phyloP scores from a whole-genome alignment of 129 eudicot species.

The Lactuca sativa region DNA sequence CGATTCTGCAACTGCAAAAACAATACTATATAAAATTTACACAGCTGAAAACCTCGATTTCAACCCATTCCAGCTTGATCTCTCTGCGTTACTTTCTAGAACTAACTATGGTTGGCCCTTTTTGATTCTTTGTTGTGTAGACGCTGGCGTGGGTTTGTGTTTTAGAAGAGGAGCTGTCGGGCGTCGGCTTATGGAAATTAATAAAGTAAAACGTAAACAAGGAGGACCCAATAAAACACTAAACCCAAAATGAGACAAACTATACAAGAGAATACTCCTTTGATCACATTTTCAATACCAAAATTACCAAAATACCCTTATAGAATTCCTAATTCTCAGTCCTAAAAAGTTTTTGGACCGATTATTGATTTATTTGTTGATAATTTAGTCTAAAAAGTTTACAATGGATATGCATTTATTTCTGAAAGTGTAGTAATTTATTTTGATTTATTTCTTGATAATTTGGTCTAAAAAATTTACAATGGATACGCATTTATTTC shows the following conservation, averaged over 20 bases:
- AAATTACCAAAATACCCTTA: constrained; percentile 12
- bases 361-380: too few species aligned
- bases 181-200: constrained; percentile 21
- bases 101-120: constrained; percentile 9
- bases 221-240: constrained; percentile 10
- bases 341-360: background rate
- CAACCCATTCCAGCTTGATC: constrained; percentile 41
- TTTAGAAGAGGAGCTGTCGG: constrained; percentile 24
- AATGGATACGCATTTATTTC: too few species aligned
- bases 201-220: constrained; percentile 12
- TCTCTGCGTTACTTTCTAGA: constrained; percentile 24
- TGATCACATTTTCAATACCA: background rate
- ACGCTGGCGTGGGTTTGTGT: background rate
- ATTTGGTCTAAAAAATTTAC: too few species aligned
- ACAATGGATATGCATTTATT: too few species aligned
- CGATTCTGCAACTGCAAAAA: background rate
- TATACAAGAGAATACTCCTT: constrained; percentile 3
- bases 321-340: background rate
- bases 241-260: constrained; percentile 33
- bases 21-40: background rate
- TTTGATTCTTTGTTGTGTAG: constrained; percentile 16
- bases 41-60: constrained; percentile 19
- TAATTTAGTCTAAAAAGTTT: too few species aligned
- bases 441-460: too few species aligned
- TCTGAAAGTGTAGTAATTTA: too few species aligned